Evolutionary conservation across 495 filamentous ascomycete species (phyloP).

Genomic region (Lophiotrema nucula): DNA sequence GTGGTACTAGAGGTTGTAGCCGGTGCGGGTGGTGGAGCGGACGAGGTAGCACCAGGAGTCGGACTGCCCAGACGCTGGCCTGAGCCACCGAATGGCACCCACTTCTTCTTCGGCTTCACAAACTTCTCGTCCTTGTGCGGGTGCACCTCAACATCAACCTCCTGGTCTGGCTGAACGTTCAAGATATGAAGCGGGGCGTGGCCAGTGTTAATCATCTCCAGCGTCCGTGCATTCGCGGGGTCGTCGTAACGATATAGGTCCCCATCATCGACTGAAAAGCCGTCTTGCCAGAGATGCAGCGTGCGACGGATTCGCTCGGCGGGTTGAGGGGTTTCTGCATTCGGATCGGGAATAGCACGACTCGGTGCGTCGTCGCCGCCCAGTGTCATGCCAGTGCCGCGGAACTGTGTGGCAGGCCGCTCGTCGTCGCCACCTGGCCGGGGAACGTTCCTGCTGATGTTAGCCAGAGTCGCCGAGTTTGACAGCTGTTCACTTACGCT

Average conservation of each 20-base stretch:
- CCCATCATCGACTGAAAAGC: conserved; percentile 93
- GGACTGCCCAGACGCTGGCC: conserved; percentile 91
- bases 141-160: conserved; percentile 85
- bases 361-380: conserved; percentile 87
- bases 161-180: conserved; percentile 80
- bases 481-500: conserved; percentile 64
- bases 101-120: conserved; percentile 74
- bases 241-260: conserved; percentile 87
- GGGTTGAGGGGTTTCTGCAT: conserved; percentile 44
- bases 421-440: conserved; percentile 58
- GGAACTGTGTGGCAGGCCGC: conserved; percentile 62
- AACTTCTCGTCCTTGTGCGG: conserved; percentile 81
- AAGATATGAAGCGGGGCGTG: conserved; percentile 84
- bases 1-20: conserved; percentile 41
- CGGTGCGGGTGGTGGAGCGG: conserved; percentile 41
- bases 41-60: conserved; percentile 59
- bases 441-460: conserved; percentile 53
- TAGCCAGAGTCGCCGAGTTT: conserved; percentile 17
- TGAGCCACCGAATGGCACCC: conserved; percentile 78
- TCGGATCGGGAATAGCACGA: conserved; percentile 65
- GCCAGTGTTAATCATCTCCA: conserved; percentile 82
- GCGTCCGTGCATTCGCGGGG: conserved; percentile 74
- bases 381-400: conserved; percentile 78
- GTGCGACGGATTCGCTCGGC: conserved; percentile 61
- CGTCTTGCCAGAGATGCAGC: conserved; percentile 89